Evolutionary conservation across 1,139 yeast species (phyloP).

Genomic region (Yarrowia galli): DNA sequence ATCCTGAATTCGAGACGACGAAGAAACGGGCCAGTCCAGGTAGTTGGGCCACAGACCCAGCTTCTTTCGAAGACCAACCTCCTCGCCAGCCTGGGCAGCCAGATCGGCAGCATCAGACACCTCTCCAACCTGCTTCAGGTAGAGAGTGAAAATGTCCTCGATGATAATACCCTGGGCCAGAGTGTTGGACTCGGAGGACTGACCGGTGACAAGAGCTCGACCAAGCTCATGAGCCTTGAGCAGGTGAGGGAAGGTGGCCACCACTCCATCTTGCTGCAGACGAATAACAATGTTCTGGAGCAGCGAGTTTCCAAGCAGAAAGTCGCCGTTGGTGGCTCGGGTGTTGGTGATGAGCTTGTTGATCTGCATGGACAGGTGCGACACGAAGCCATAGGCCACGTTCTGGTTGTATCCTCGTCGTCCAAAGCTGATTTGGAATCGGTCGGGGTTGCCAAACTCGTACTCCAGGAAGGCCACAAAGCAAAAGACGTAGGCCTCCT

Average conservation of each 20-base stretch:
- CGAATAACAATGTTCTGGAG: constrained; percentile 41
- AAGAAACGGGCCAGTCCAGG: constrained; percentile 34
- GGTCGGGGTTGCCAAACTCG: constrained; percentile 41
- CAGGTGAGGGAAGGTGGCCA: constrained; percentile 35
- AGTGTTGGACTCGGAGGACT: constrained; percentile 25
- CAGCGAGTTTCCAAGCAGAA: constrained; percentile 43
- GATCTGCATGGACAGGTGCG: constrained; percentile 43
- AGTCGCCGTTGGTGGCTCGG: constrained; percentile 40
- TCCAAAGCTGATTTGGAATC: constrained; percentile 28
- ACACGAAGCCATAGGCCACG: constrained; percentile 44
- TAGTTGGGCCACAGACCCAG: constrained; percentile 43
- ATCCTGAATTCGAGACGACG: constrained; percentile 35
- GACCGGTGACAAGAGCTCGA: constrained; percentile 20
- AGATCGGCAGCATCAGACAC: constrained; percentile 42
- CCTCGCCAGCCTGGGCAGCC: constrained; percentile 39
- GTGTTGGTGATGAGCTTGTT: constrained; percentile 42
- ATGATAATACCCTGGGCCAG: constrained; percentile 45
- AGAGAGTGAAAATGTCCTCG: constrained; percentile 43
- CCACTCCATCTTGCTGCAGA: constrained; percentile 38
- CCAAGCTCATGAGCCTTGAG: constrained; percentile 36
- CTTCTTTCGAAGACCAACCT: constrained; percentile 43
- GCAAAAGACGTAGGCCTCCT: constrained; percentile 46
- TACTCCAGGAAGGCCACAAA: constrained; percentile 45
- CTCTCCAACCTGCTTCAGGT: constrained; percentile 44
- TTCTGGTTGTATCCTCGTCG: constrained; percentile 40